Conservation (phyloP, 2,329 filamentous ascomycete genomes). For the Fusarium beomiforme region DNA sequence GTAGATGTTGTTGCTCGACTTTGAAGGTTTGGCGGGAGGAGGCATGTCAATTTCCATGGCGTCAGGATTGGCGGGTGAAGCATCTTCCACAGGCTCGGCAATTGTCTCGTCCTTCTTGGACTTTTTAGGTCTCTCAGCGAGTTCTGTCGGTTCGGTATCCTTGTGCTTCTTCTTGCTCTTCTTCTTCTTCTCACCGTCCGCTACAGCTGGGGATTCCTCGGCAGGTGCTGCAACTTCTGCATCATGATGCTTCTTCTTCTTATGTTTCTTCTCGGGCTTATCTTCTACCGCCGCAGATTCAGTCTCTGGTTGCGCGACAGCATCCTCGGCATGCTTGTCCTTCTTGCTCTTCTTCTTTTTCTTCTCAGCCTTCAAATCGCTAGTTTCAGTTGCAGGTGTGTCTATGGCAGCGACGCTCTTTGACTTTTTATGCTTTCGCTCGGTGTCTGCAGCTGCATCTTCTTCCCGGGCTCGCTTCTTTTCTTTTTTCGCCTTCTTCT, state of each 20-base stretch:
- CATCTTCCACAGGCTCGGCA: conserved; percentile 18
- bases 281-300: conserved; percentile 21
- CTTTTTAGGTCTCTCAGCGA: conserved; percentile 44
- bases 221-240: conserved; percentile 11
- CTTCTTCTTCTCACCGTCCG: conserved; percentile 42
- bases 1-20: conserved; percentile 48
- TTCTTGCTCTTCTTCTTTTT: conserved; percentile 48
- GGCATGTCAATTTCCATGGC: conserved; percentile 54
- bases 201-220: conserved; percentile 13
- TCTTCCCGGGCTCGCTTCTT: conserved; percentile 60
- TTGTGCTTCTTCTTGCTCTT: conserved; percentile 44
- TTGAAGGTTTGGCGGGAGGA: conserved; percentile 40
- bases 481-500: conserved; percentile 55
- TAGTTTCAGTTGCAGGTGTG: conserved; percentile 29
- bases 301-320: conserved; percentile 3
- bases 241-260: conserved; percentile 46
- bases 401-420: conserved; percentile 54
- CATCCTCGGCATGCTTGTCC: conserved; percentile 38
- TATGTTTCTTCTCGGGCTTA: conserved; percentile 44
- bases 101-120: conserved; percentile 40
- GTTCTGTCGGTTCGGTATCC: conserved; percentile 36
- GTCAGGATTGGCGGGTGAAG: conserved; percentile 40
- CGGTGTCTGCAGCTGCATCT: conserved; percentile 50
- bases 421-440: conserved; percentile 62
- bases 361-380: conserved; percentile 45